phyloP scores from a whole-genome alignment of 192 early-diverging fungal genomes.

The Thamnidium elegans region DNA sequence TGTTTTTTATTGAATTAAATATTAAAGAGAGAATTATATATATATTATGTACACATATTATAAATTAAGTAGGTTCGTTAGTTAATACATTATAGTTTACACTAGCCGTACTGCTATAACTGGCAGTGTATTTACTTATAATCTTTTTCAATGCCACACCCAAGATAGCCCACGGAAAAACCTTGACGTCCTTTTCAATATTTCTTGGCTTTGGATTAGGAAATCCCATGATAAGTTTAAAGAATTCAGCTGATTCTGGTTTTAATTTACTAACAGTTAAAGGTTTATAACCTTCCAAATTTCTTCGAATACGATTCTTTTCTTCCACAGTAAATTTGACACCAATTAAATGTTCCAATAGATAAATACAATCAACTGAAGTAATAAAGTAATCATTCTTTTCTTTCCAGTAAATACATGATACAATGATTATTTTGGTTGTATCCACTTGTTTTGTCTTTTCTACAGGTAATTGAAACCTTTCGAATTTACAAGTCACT shows the following conservation, averaged over 20 bases:
- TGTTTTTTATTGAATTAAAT: too few relatives aligned
- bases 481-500: slow-evolving; percentile 63
- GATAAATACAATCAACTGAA: slow-evolving; percentile 71
- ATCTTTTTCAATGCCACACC: slow-evolving; percentile 71
- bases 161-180: slow-evolving; percentile 72
- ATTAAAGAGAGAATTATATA: too few relatives aligned
- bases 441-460: slow-evolving; percentile 47
- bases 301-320: slow-evolving; percentile 84
- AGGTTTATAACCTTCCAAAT: slow-evolving; percentile 76
- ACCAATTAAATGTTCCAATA: slow-evolving; percentile 68
- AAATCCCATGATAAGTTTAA: slow-evolving; percentile 76
- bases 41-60: too few relatives aligned
- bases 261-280: slow-evolving; percentile 73
- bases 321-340: slow-evolving; percentile 74
- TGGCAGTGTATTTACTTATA: slow-evolving; percentile 66
- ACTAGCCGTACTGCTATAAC: slow-evolving; percentile 45
- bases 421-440: slow-evolving; percentile 65
- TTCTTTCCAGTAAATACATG: slow-evolving; percentile 77
- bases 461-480: slow-evolving; percentile 26
- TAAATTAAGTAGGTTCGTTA: too few relatives aligned
- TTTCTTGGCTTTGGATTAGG: slow-evolving; percentile 78
- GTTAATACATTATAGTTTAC: slow-evolving; percentile 31
- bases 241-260: slow-evolving; percentile 65
- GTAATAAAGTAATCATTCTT: slow-evolving; percentile 70
- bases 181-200: slow-evolving; percentile 85